These are phyloP conservation scores for Aurifilum marmelostoma DNA, from an alignment of 2,329 filamentous ascomycete genomes.

Conservation along the genomic window DNA sequence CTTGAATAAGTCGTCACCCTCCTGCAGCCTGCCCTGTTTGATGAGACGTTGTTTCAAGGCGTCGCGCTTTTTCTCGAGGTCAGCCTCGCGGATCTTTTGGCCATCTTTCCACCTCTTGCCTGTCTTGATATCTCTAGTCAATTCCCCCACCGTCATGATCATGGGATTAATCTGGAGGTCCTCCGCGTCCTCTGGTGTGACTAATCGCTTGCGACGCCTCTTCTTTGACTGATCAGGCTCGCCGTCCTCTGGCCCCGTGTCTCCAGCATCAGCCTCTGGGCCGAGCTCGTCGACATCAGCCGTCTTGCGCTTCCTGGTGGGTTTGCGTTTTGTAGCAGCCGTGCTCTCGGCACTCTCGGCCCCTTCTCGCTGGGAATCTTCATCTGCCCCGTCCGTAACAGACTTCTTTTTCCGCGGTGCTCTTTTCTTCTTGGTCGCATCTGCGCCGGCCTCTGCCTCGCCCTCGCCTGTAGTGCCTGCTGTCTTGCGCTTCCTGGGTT, in stretches of 20 bases:
- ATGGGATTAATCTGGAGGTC: conserved; percentile 65
- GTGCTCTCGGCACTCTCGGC: conserved; percentile 29
- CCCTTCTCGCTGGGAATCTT: conserved; percentile 24
- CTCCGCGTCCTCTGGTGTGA: conserved; percentile 68
- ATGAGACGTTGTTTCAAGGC: conserved; percentile 29
- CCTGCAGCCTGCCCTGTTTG: conserved; percentile 24
- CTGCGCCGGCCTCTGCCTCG: conserved; percentile 25
- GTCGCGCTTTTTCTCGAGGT: conserved; percentile 68
- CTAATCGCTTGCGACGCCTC: conserved; percentile 46
- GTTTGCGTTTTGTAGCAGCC: conserved; percentile 30
- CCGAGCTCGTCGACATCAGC: conserved; percentile 5
- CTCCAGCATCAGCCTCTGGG: conserved; percentile 24
- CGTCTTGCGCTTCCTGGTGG: conserved; percentile 26
- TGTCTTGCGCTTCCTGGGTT: conserved; percentile 33
- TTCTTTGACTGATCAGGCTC: conserved; percentile 32
- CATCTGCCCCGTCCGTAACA: conserved; percentile 23
- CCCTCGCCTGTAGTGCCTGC: conserved; percentile 22
- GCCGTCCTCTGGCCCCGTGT: conserved; percentile 13
- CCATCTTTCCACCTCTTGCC: conserved; percentile 53
- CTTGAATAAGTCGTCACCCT: conserved; percentile 18
- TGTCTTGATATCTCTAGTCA: conserved; percentile 70
- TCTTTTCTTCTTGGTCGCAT: conserved; percentile 32
- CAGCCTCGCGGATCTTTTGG: conserved; percentile 73
- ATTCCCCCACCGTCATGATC: conserved; percentile 71
- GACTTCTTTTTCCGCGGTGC: conserved; percentile 29